phyloP scores from a whole-genome alignment of 1,139 yeast genomes.

The Protomyces gravidus region DNA sequence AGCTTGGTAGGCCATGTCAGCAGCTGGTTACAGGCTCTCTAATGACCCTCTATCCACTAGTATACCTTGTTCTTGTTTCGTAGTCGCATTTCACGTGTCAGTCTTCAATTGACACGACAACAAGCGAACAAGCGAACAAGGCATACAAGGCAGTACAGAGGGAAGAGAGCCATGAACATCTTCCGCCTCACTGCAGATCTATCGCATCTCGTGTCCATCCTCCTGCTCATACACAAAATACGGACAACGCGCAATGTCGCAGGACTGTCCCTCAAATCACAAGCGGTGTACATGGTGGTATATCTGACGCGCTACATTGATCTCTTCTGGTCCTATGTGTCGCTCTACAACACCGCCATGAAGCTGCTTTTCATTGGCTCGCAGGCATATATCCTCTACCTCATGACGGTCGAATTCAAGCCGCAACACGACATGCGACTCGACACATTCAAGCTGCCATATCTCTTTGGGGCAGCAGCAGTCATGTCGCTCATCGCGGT shows the following conservation, averaged over 20 bases:
- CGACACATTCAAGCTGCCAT: slow-evolving; percentile 75
- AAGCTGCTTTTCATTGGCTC: slow-evolving; percentile 74
- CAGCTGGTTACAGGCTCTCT: too few relatives aligned
- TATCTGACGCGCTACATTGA: slow-evolving; percentile 73
- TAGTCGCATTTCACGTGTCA: too few relatives aligned
- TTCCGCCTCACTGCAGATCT: slow-evolving; percentile 55
- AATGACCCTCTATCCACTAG: too few relatives aligned
- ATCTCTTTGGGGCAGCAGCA: slow-evolving; percentile 61
- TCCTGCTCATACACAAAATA: slow-evolving; percentile 70
- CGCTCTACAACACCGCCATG: slow-evolving; percentile 74
- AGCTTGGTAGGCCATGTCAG: background rate
- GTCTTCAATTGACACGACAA: too few relatives aligned
- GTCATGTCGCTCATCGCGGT: slow-evolving; percentile 63
- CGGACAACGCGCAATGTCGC: slow-evolving; percentile 60
- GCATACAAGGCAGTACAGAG: background rate
- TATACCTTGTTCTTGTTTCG: too few relatives aligned
- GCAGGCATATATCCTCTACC: slow-evolving; percentile 67
- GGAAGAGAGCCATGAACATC: slow-evolving; percentile 34
- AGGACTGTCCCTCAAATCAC: slow-evolving; percentile 88
- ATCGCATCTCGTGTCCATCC: slow-evolving; percentile 75
- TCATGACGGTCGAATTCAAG: slow-evolving; percentile 61
- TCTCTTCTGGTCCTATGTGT: slow-evolving; percentile 44
- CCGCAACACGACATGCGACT: slow-evolving; percentile 54
- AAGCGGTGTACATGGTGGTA: slow-evolving; percentile 70
- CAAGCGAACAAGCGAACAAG: background rate